phyloP scores from a whole-genome alignment of 2,329 filamentous ascomycete species.

The Colletotrichum musae region DNA sequence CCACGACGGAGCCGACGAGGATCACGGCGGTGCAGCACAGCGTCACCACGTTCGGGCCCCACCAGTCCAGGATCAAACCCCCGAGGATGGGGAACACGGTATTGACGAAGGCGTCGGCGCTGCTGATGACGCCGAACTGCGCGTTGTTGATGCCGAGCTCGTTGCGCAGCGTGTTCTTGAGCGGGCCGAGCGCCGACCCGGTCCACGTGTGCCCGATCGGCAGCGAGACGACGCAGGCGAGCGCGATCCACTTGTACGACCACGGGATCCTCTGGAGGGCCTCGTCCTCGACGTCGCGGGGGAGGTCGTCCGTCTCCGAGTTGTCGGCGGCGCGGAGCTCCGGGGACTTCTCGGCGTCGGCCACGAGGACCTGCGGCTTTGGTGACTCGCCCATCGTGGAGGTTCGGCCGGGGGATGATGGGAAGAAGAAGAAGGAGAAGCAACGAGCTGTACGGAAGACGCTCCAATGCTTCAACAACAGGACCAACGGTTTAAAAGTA shows the following conservation, averaged over 20 bases:
- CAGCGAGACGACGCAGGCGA: slow-evolving; percentile 43
- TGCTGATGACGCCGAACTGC: slow-evolving; percentile 46
- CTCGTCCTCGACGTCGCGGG: slow-evolving; percentile 3
- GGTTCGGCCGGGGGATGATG: background rate
- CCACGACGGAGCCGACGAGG: slow-evolving; percentile 44
- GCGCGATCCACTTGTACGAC: slow-evolving; percentile 46
- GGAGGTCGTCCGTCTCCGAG: background rate
- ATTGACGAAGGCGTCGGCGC: slow-evolving; percentile 46
- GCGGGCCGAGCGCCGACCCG: slow-evolving; percentile 42
- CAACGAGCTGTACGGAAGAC: background rate
- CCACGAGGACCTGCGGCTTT: background rate
- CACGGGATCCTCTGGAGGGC: slow-evolving; percentile 33
- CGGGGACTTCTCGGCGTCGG: slow-evolving; percentile 16
- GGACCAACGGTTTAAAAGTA: background rate
- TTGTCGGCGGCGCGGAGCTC: background rate
- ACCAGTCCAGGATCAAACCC: slow-evolving; percentile 46
- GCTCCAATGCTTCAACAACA: background rate
- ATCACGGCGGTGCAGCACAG: slow-evolving; percentile 44
- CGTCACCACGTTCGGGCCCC: slow-evolving; percentile 44
- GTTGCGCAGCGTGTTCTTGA: slow-evolving; percentile 45
- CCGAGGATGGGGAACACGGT: slow-evolving; percentile 45
- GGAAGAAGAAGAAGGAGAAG: background rate
- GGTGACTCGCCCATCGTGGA: background rate
- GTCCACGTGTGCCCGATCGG: slow-evolving; percentile 46
- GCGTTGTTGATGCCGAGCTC: slow-evolving; percentile 45